phyloP scores from a whole-genome alignment of 78 protist species.

The Dictyostelium firmibasis region DNA sequence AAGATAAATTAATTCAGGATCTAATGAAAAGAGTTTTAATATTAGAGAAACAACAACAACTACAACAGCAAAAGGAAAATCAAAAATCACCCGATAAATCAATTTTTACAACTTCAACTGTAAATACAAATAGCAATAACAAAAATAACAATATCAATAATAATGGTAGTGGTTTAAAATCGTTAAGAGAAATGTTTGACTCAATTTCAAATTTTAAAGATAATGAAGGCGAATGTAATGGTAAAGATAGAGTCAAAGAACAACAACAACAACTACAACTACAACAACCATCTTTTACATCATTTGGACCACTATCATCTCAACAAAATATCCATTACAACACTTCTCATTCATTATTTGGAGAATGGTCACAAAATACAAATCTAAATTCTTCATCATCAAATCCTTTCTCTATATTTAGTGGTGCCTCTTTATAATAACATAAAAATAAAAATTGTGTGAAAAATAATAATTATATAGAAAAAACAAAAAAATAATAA shows the following conservation, averaged over 20 bases:
- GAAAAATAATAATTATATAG: no score
- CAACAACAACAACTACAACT: background rate
- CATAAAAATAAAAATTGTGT: no score
- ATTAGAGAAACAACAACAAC: background rate
- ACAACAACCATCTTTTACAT: background rate
- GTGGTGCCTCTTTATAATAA: background rate
- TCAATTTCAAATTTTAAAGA: background rate
- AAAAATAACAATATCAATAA: background rate
- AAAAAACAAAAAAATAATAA: no score
- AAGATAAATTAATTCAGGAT: background rate
- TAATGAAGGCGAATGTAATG: background rate
- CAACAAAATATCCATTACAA: background rate
- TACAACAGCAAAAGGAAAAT: background rate
- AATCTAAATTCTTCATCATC: background rate
- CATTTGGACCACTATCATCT: background rate
- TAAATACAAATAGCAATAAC: background rate
- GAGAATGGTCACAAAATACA: background rate
- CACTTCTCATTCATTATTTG: background rate
- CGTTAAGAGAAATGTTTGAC: background rate
- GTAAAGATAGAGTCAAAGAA: no score
- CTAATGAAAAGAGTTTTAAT: background rate
- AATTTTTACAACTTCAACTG: background rate
- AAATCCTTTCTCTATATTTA: background rate
- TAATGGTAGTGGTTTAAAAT: background rate
- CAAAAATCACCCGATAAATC: background rate